Base-by-base conservation (phyloP, 2,329 filamentous ascomycete genomes). In the Xylaria sp. region DNA sequence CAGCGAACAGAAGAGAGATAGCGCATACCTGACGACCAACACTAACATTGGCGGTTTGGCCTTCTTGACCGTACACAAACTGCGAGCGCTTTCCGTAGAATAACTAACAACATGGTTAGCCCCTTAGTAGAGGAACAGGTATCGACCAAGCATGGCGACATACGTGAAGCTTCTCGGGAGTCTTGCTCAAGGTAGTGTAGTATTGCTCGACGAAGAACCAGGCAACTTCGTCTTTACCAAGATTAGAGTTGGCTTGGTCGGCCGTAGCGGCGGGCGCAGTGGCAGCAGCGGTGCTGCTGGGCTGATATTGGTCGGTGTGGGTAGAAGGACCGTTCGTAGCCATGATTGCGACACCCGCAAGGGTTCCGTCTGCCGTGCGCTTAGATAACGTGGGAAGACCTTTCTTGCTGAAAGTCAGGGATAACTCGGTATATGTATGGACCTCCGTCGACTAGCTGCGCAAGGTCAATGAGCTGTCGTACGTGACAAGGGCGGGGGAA, bases 161-260 rank as follows among this genome's bases (percentile, higher is more conserved):
- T 83, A 91, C 89, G 80, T 94, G 95, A 77, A 99, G 92, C 84
- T 96, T 97, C 80, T 97, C 94, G 25, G 96, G 94, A 74, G 86
- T 92, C 83, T 95, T 94, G 89, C 94, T 98, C 79, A 99, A 85
- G 71, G 94, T 99, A 76, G 93, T 98, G 85, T 99, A 99, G 87
- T 98, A 99, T 83, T 97, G 94, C 88, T 98, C 94, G 68, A 99
- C 96, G 76, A 99, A 99, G 85, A 95, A 98, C 96, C 96, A 99
- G 82, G 94, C 96, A 75, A 99, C 94, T 85, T 98, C 94, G 81
- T 97, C 94, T 86, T 97, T 98, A 76, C 87, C 85, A 50, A 89
- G 83, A 76, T 87, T 85, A 78, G 75, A 61, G 56, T 65, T 73
- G 44, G 75, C 70, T 77, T 78, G 76, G 71, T 75, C 78, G 63